Base-by-base conservation (phyloP, 2,329 filamentous ascomycete species). In the Fusarium floridanum region DNA sequence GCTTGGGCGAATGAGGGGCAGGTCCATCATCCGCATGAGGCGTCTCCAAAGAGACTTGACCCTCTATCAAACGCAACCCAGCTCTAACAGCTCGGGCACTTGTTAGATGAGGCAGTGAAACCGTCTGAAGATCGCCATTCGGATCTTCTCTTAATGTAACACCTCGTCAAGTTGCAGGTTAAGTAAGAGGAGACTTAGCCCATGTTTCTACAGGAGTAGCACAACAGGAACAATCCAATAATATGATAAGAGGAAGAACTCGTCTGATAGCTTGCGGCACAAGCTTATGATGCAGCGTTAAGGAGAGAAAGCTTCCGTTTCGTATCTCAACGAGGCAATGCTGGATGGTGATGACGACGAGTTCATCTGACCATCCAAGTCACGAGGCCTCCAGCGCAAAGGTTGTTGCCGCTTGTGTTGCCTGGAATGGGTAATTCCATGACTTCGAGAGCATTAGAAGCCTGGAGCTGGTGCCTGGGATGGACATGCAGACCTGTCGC, bases 391-490 rank as follows among this genome's bases (percentile, higher is more conserved):
- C 36, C 43, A 41, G 41, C 43, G 36, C n/a, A 41, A 66, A 75
- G 48, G 43, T 37, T 67, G 68, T 43, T 43, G 41, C 67, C n/a
- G 43, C 57, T 56, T 72, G 72, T 75, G 68, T 70, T 72, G 72
- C 72, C 68, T 37, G 32, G 22, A 56, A 32, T 34, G 27, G 34
- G 72, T 66, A 66, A 27, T 53, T 32, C 24, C 71, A 62, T 60
- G 17, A n/a, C 57, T 50, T 64, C 48, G 20, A 62, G 60, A 66
- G 68, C 39, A 62, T 56, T 39, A 24, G 63, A 67, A 37, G 66
- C 72, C 68, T 75, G 60, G 72, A 61, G 62, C 69, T 70, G 72
- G 60, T 75, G 72, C 69, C 72, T 75, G 62, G 66, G 55, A 48
- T 60, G 62, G 39, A 45, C 12, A 20, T 66, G 71, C 60, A 62